Percentiles rank a stretch among this genome's conserved stretches.
Evolutionary conservation across 129 eudicot species (phyloP).

Genomic region (Oenanthe sinensis): DNA sequence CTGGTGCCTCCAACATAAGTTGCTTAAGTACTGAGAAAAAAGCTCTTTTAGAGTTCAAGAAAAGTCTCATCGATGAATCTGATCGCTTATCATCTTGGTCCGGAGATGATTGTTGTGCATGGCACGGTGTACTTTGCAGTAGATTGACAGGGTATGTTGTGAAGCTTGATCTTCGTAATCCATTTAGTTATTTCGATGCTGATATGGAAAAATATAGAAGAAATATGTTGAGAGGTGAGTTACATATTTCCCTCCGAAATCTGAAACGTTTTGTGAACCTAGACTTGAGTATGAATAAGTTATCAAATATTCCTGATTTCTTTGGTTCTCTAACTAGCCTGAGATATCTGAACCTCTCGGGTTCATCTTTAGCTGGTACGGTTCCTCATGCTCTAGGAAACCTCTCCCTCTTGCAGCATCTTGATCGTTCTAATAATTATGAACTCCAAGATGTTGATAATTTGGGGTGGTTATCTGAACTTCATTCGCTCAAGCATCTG

Average conservation of each 20-base stretch:
- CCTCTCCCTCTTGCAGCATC: no score
- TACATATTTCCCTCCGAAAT: background rate
- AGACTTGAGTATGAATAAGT: background rate
- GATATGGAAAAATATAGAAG: background rate
- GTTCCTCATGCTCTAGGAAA: no score
- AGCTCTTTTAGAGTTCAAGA: no score
- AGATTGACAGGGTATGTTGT: background rate
- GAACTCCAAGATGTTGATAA: background rate
- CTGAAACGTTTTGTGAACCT: background rate
- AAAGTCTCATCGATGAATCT: no score
- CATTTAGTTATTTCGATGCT: background rate
- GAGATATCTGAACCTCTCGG: background rate
- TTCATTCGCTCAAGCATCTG: conserved; percentile 8
- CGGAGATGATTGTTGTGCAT: background rate
- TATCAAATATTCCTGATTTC: no score
- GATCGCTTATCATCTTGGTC: no score
- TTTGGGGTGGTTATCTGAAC: conserved; percentile 6
- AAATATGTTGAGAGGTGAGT: background rate
- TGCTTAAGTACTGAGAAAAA: no score
- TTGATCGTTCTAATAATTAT: no score
- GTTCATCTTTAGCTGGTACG: no score
- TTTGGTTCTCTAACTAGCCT: background rate
- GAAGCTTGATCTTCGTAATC: background rate
- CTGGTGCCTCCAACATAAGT: background rate
- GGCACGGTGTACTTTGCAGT: background rate